A percentile compares a stretch with the other conserved stretches of the same genome.
Evolutionary conservation across 768 basidiomycete species (phyloP).

Genomic region (Tulasnella calospora): DNA sequence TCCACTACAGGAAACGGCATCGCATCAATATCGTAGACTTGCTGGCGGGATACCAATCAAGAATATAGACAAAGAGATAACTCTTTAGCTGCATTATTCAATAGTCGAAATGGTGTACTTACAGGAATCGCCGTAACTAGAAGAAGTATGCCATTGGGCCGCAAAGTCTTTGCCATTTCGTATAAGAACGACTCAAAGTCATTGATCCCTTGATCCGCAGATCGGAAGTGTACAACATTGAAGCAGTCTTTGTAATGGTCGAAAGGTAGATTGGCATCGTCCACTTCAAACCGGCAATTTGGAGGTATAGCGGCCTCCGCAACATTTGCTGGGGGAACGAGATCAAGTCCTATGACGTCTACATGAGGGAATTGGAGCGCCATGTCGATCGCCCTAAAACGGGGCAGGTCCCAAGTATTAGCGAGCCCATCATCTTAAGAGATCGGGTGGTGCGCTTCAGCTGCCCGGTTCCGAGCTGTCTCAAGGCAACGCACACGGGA

Average conservation of each 20-base stretch:
- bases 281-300: slow-evolving; percentile 22
- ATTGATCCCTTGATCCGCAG: slow-evolving; percentile 20
- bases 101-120: background rate
- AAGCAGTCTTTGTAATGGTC: slow-evolving; percentile 18
- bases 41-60: background rate
- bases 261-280: slow-evolving; percentile 23
- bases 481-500: no score
- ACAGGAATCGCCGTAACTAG: slow-evolving; percentile 23
- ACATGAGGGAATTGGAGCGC: slow-evolving; percentile 26
- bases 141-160: slow-evolving; percentile 26
- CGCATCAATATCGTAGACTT: slow-evolving; percentile 13
- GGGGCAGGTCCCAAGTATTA: background rate
- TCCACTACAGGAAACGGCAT: slow-evolving; percentile 20
- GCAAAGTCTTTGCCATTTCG: slow-evolving; percentile 22
- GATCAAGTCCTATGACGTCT: slow-evolving; percentile 26
- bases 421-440: background rate
- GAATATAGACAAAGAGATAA: background rate
- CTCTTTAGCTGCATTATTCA: background rate
- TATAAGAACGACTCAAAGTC: slow-evolving; percentile 25
- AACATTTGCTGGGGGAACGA: slow-evolving; percentile 23
- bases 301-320: background rate
- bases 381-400: slow-evolving; percentile 26
- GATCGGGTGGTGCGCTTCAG: no score
- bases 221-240: slow-evolving; percentile 26
- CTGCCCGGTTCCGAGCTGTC: no score